A percentile compares a stretch with the other conserved stretches of the same genome.
Evolutionary conservation across 257 asterid genomes (phyloP).

Genomic region (Lantana camara): DNA sequence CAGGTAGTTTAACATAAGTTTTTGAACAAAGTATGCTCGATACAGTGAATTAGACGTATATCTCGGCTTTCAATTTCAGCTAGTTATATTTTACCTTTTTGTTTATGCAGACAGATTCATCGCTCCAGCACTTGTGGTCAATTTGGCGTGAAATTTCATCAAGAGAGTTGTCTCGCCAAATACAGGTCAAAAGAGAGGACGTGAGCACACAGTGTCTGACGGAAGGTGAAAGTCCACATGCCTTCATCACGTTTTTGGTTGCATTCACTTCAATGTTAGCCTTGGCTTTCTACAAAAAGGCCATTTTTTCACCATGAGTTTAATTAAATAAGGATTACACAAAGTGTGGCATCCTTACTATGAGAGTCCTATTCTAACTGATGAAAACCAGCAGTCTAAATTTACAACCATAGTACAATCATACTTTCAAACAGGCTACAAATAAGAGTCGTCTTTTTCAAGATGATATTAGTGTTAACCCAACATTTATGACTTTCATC

Average conservation of each 20-base stretch:
- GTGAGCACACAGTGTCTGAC: conserved; percentile 75
- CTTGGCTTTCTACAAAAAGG: conserved; percentile 64
- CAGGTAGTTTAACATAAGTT: too few relatives aligned
- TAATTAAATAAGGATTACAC: not conserved
- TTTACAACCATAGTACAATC: too few relatives aligned
- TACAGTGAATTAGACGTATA: not conserved
- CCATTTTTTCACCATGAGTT: not conserved
- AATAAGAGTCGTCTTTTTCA: too few relatives aligned
- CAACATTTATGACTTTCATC: not conserved
- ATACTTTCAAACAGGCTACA: too few relatives aligned
- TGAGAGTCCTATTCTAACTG: too few relatives aligned
- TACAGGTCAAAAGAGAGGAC: conserved; percentile 85
- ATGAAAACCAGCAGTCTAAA: too few relatives aligned
- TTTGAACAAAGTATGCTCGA: not conserved
- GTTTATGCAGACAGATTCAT: conserved; percentile 65
- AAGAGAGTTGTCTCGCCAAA: conserved; percentile 56
- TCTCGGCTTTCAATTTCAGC: too few relatives aligned
- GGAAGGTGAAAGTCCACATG: conserved; percentile 65
- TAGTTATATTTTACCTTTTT: conserved; percentile 72
- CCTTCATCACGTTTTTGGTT: conserved; percentile 66
- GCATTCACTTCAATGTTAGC: conserved; percentile 69
- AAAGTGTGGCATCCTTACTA: too few relatives aligned
- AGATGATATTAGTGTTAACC: too few relatives aligned
- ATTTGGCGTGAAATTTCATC: conserved; percentile 38
- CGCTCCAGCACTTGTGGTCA: conserved; percentile 85